Conservation (phyloP, 1,284 basidiomycete genomes). For the Abortiporus biennis region DNA sequence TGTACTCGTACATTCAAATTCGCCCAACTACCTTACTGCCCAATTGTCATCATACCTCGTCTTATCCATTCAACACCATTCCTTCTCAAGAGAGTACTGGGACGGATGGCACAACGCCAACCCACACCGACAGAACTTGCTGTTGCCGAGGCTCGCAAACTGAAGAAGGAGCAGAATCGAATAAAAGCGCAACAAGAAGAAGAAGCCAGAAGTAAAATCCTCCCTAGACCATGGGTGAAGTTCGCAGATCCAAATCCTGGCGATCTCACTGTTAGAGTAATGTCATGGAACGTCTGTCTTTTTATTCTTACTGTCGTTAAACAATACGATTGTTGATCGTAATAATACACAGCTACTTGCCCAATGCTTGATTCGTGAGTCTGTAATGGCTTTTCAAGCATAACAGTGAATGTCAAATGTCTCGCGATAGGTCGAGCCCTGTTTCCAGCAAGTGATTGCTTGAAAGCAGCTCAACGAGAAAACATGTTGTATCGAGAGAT, state of each 20-base stretch:
- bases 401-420: slow-evolving; percentile 1
- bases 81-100: no score
- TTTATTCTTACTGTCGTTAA: no score
- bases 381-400: slow-evolving; percentile 1
- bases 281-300: slow-evolving; percentile 75
- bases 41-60: no score
- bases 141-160: slow-evolving; percentile 45
- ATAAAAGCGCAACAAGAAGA: slow-evolving; percentile 10
- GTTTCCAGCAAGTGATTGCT: slow-evolving; percentile 79
- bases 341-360: slow-evolving; percentile 70
- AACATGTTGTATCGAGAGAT: slow-evolving; percentile 76
- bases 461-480: slow-evolving; percentile 68
- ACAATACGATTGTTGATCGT: no score
- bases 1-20: no score
- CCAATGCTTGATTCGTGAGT: slow-evolving; percentile 72
- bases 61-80: no score
- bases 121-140: slow-evolving; percentile 20
- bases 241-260: neutral
- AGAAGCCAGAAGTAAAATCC: slow-evolving; percentile 29
- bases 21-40: no score
- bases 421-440: slow-evolving; percentile 63
- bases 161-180: slow-evolving; percentile 35
- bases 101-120: no score
- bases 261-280: slow-evolving; percentile 37
- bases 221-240: slow-evolving; percentile 47